Conservation (phyloP, 1,284 basidiomycete genomes). For the Ceratobasidium sp. region DNA sequence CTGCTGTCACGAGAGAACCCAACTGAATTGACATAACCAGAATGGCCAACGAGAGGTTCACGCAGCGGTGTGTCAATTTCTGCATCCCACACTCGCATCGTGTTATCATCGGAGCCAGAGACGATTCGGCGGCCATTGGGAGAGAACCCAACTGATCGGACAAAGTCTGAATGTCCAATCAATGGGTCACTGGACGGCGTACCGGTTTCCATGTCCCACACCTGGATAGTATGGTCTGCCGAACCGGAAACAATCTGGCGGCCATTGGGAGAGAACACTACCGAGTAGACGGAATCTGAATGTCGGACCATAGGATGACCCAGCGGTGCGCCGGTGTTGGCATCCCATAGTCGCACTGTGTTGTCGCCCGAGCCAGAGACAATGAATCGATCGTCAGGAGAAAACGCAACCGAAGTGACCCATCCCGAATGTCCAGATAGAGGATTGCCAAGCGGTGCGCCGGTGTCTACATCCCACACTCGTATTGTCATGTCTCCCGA, state of each 20-base stretch:
- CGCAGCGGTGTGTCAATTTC: background rate
- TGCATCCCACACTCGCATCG: conserved; percentile 10
- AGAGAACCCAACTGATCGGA: conserved; percentile 1
- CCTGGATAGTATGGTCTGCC: background rate
- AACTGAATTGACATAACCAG: background rate
- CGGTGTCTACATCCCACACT: conserved; percentile 10
- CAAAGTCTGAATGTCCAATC: background rate
- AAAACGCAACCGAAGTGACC: conserved; percentile 9
- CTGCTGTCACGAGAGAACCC: conserved; percentile 33
- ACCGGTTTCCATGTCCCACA: conserved; percentile 85
- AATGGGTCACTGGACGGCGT: conserved; percentile 65
- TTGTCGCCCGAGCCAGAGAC: conserved; percentile 3
- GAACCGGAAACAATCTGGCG: background rate
- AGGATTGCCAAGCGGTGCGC: too few species aligned
- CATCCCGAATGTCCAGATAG: background rate
- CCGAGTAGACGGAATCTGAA: background rate
- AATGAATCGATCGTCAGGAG: background rate
- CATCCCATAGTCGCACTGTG: background rate
- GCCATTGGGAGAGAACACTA: background rate
- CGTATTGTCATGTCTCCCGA: background rate
- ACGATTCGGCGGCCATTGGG: background rate
- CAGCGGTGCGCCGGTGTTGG: too few species aligned
- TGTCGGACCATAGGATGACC: background rate
- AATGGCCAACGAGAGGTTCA: conserved; percentile 8
- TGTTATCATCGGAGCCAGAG: background rate